Conservation (phyloP, 331 rosid species). For the Telfairia occidentalis region DNA sequence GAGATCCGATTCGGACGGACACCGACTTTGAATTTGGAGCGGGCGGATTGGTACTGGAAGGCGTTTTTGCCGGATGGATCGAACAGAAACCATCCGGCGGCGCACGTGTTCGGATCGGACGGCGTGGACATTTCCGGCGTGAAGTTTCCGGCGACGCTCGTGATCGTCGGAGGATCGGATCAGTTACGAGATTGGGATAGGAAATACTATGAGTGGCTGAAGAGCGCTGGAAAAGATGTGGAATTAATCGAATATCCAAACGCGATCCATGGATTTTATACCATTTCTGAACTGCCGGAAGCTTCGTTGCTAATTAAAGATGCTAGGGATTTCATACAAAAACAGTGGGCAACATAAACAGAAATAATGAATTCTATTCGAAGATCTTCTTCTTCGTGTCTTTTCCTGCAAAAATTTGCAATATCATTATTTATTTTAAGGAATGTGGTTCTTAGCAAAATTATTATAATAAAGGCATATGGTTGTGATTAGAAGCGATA, state of each 20-base stretch:
- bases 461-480: no score
- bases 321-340: not conserved
- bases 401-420: not conserved
- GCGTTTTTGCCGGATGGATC: constrained; percentile 29
- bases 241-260: not conserved
- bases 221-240: not conserved
- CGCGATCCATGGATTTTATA: not conserved
- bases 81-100: constrained; percentile 1
- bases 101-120: constrained; percentile 26
- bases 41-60: constrained; percentile 38
- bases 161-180: not conserved
- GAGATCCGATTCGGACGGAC: constrained; percentile 18
- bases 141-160: not conserved
- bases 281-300: not conserved
- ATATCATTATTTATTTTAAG: no score
- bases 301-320: not conserved
- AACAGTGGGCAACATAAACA: no score
- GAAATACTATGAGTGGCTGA: not conserved
- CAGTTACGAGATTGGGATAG: not conserved
- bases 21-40: constrained; percentile 12
- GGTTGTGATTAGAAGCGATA: no score
- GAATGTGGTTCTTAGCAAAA: no score
- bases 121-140: not conserved
- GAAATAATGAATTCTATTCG: no score
- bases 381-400: not conserved